Evolutionary conservation across 202 grass and related monocot species (phyloP).

Genomic region (Alloteropsis angusta): DNA sequence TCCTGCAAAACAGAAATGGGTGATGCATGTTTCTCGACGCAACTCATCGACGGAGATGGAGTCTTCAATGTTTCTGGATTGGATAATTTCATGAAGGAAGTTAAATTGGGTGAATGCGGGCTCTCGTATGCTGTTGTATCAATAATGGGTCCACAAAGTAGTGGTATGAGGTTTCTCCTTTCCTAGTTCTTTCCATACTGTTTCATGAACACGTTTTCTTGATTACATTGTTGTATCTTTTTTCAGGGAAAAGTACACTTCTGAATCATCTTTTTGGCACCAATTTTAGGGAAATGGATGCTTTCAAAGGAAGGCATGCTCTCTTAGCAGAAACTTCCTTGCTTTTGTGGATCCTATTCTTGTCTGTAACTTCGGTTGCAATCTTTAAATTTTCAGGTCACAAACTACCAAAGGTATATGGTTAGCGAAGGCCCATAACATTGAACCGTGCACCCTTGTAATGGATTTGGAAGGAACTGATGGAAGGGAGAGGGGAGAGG

Average conservation of each 20-base stretch:
- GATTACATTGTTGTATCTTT: no score
- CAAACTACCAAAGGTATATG: constrained; percentile 98
- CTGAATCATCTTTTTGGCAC: constrained; percentile 88
- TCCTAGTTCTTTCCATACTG: no score
- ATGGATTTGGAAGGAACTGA: constrained; percentile 99
- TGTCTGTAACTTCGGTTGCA: no score
- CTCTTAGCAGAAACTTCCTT: background rate
- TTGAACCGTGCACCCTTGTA: constrained; percentile 86
- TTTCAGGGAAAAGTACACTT: constrained; percentile 90
- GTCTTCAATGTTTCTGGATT: constrained; percentile 54
- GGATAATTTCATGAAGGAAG: constrained; percentile 67
- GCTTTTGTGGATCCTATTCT: constrained; percentile 6
- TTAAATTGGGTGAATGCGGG: constrained; percentile 66
- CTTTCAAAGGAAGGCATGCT: constrained; percentile 75
- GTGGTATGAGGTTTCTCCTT: constrained; percentile 44
- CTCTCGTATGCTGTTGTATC: constrained; percentile 88
- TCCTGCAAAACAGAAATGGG: constrained; percentile 57
- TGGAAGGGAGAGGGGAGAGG: constrained; percentile 95
- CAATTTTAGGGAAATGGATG: constrained; percentile 96
- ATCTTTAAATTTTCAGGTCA: no score
- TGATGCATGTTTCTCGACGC: constrained; percentile 48
- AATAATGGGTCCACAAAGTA: constrained; percentile 91
- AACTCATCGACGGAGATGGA: constrained; percentile 84
- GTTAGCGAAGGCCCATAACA: constrained; percentile 60
- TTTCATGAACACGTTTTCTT: no score